Percentiles rank a stretch among this genome's conserved stretches.
These are phyloP conservation scores for Paramyrothecium sp. DNA, from an alignment of 2,329 filamentous ascomycete species.

Conservation along the genomic window DNA sequence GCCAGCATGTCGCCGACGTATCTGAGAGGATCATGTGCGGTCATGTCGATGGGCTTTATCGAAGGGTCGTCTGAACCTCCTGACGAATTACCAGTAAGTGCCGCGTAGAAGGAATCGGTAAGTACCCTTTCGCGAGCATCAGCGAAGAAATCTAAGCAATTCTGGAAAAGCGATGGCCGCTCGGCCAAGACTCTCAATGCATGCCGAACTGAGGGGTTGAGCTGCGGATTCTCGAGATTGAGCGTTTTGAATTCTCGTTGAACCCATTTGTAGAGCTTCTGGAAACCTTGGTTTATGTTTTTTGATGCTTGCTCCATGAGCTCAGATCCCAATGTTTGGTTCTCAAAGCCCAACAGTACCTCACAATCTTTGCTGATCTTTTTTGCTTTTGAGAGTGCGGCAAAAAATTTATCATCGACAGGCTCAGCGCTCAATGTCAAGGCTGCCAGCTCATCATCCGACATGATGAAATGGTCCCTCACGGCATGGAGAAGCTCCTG, in stretches of 20 bases:
- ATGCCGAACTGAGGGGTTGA: constrained; percentile 78
- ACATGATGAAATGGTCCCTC: constrained; percentile 78
- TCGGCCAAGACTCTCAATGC: constrained; percentile 87
- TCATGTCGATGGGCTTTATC: constrained; percentile 89
- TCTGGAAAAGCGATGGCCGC: constrained; percentile 86
- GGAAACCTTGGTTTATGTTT: constrained; percentile 83
- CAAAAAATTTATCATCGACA: constrained; percentile 83
- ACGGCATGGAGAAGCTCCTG: constrained; percentile 77
- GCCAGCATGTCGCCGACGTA: constrained; percentile 98
- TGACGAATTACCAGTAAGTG: constrained; percentile 71
- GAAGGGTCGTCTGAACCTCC: constrained; percentile 57
- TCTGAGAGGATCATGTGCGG: constrained; percentile 84
- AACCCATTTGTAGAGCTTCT: constrained; percentile 95
- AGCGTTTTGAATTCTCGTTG: constrained; percentile 89
- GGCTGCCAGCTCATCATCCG: constrained; percentile 73
- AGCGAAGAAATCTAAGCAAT: constrained; percentile 88
- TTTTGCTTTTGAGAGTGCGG: constrained; percentile 74
- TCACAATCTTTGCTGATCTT: constrained; percentile 87
- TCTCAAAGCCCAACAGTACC: constrained; percentile 83
- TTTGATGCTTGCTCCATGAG: constrained; percentile 90
- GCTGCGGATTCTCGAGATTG: constrained; percentile 91
- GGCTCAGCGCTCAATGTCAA: constrained; percentile 78
- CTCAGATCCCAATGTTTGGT: constrained; percentile 83
- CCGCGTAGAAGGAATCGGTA: constrained; percentile 85
- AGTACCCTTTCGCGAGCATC: constrained; percentile 85